Base-by-base conservation (phyloP, 2,329 filamentous ascomycete genomes). In the Penicillium sp. region DNA sequence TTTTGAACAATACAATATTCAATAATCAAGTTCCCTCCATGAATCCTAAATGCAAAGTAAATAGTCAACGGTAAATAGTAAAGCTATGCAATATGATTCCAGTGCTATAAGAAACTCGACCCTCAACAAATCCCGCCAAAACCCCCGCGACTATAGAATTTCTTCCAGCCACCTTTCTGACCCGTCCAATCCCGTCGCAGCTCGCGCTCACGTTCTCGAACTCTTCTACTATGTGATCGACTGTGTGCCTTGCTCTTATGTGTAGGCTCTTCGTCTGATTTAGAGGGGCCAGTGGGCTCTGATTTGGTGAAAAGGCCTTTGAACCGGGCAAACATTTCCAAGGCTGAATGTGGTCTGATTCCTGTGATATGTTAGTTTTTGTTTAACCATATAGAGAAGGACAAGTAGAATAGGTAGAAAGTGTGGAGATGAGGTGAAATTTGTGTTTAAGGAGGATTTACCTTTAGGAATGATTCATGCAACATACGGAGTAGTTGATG, bases 141-240 rank as follows among this genome's bases (percentile, higher is more conserved):
- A 8, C 46, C 46, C 32, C 39, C 20, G 24, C 6, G 38, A 11
- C n/a, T 14, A 37, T 26, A 37, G 16, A 50, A 43, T 18, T 29
- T 50, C 39, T 26, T 55, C 45, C 46, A 55, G 10, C 29, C 53
- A 5, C 53, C 53, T 18, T 55, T 55, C 32, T 55, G 52, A 3
- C 52, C 45, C 5, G 52, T 55, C 26, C 38, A 50, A 1, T 38
- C 22, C 8, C 52, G 38, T 16, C 52, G 46, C 11, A 55, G 24
- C 14, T 55, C 39, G 14, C 52, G 52, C 9, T 55, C 52, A 5
- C 52, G 52, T 18, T 50, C 39, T 24, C 45, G 46, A 3, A 55
- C 46, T n/a, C 32, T 20, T 34, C 18, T 55, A 32, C 46, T 55
- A 38, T 50, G 52, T n/a, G 52, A 31, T 24, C 52, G 45, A 6